Conservation (phyloP, 345 rosid species). For the Euphorbia peplus region DNA sequence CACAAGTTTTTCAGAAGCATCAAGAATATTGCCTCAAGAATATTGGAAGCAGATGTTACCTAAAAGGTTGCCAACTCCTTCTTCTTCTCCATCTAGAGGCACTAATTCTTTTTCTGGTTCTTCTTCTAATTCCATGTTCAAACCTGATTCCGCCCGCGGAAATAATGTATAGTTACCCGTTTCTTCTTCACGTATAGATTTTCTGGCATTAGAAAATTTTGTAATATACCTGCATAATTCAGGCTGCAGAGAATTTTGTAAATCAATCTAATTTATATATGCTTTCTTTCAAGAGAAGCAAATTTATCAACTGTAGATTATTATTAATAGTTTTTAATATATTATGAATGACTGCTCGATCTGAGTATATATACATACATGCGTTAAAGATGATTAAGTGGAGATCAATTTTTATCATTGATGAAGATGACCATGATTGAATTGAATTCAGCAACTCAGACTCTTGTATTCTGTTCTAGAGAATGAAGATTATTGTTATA, state of each 20-base stretch:
- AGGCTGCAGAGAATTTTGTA: constrained; percentile 23
- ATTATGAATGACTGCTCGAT: too few relatives aligned
- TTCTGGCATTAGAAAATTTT: too few relatives aligned
- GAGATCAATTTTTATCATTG: not conserved
- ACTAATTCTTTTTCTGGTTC: constrained; percentile 61
- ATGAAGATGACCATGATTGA: not conserved
- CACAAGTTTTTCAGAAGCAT: constrained; percentile 36
- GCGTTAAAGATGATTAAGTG: not conserved
- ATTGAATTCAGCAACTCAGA: not conserved
- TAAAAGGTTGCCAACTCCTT: constrained; percentile 68
- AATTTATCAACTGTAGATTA: not conserved
- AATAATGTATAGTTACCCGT: too few relatives aligned
- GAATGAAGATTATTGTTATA: too few relatives aligned
- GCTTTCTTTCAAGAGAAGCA: constrained; percentile 23
- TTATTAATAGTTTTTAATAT: too few relatives aligned
- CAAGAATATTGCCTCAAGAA: constrained; percentile 58
- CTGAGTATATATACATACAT: too few relatives aligned
- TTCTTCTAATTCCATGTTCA: constrained; percentile 35
- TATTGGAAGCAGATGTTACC: constrained; percentile 85
- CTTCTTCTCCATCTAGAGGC: constrained; percentile 86
- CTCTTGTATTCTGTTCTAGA: not conserved
- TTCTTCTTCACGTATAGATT: too few relatives aligned
- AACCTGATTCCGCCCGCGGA: constrained; percentile 30
- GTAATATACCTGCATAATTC: too few relatives aligned
- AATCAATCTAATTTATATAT: not conserved